Percentiles rank a stretch among this genome's conserved stretches.
Evolutionary conservation across 2,329 filamentous ascomycete species (phyloP).

Genomic region (Xylaria sp.): DNA sequence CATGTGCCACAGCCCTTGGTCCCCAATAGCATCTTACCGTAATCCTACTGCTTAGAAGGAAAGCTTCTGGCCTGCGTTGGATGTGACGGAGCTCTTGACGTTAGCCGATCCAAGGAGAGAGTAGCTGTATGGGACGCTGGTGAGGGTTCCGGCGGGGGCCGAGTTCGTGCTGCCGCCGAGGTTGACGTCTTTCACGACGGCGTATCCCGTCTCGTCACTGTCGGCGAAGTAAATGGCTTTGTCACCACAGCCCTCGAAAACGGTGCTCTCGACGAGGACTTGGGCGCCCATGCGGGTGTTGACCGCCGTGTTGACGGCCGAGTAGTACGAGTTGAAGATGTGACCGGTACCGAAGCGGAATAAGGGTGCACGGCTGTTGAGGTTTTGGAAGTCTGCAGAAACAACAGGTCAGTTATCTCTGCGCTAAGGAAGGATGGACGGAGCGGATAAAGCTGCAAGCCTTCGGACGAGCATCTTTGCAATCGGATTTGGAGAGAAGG

Average conservation of each 20-base stretch:
- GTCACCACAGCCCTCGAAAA: slow-evolving; percentile 41
- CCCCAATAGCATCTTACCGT: neutral
- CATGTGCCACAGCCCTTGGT: neutral
- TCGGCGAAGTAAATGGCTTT: slow-evolving; percentile 49
- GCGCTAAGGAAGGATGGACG: neutral
- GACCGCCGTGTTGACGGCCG: slow-evolving; percentile 55
- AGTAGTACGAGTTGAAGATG: slow-evolving; percentile 56
- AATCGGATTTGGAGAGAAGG: neutral
- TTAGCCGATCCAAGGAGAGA: slow-evolving; percentile 59
- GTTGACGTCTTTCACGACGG: slow-evolving; percentile 54
- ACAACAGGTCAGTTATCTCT: neutral
- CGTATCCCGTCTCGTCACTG: slow-evolving; percentile 55
- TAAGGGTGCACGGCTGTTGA: slow-evolving; percentile 65
- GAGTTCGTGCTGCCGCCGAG: slow-evolving; percentile 59
- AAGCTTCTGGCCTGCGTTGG: slow-evolving; percentile 52
- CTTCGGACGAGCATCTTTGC: neutral
- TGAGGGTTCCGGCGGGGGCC: slow-evolving; percentile 62
- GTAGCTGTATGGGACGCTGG: slow-evolving; percentile 64
- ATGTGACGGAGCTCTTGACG: slow-evolving; percentile 57
- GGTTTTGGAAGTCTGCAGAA: slow-evolving; percentile 47
- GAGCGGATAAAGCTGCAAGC: neutral
- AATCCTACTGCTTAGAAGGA: slow-evolving; percentile 30
- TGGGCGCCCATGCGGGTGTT: slow-evolving; percentile 61
- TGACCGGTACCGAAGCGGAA: slow-evolving; percentile 68
- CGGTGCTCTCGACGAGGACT: slow-evolving; percentile 61